Evolutionary conservation across 2,329 filamentous ascomycete genomes (phyloP).

Genomic region (Cucurbitaria berberidis): DNA sequence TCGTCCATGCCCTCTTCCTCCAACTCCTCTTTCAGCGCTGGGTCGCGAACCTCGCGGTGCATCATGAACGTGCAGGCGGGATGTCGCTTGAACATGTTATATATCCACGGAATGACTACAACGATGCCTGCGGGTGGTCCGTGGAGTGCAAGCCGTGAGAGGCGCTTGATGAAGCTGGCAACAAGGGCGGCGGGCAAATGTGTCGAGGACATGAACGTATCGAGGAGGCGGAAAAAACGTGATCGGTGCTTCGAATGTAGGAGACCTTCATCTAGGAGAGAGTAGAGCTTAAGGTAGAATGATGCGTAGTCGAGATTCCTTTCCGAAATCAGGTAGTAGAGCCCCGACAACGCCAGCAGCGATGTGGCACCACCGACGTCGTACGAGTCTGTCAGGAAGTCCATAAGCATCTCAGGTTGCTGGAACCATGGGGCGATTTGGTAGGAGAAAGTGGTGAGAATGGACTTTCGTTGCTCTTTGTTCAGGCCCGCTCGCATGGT

Average conservation of each 20-base stretch:
- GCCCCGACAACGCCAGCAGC: slow-evolving; percentile 84
- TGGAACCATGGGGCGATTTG: slow-evolving; percentile 88
- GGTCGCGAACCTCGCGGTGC: slow-evolving; percentile 72
- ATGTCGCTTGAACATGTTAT: slow-evolving; percentile 91
- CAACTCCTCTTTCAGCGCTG: slow-evolving; percentile 64
- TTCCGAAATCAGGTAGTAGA: slow-evolving; percentile 93
- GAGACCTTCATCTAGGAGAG: slow-evolving; percentile 81
- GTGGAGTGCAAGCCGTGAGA: slow-evolving; percentile 82
- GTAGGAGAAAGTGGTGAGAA: slow-evolving; percentile 76
- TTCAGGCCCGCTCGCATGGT: slow-evolving; percentile 71
- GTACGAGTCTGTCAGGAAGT: slow-evolving; percentile 96
- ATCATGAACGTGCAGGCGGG: slow-evolving; percentile 96
- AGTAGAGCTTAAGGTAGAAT: slow-evolving; percentile 94
- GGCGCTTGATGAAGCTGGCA: slow-evolving; percentile 94
- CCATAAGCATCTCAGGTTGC: slow-evolving; percentile 87
- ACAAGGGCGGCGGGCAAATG: slow-evolving; percentile 91
- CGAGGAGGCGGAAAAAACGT: slow-evolving; percentile 88
- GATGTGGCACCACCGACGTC: slow-evolving; percentile 85
- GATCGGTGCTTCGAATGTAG: slow-evolving; percentile 95
- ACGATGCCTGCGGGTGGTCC: slow-evolving; percentile 91
- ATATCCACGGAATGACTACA: slow-evolving; percentile 87
- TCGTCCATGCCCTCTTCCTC: slow-evolving; percentile 71
- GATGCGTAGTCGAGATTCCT: slow-evolving; percentile 95
- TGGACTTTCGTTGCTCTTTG: slow-evolving; percentile 76
- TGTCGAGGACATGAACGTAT: slow-evolving; percentile 87